A percentile compares a stretch with the other conserved stretches of the same genome.
Conservation (phyloP, 306 rosid species). For the Myrica gale region DNA sequence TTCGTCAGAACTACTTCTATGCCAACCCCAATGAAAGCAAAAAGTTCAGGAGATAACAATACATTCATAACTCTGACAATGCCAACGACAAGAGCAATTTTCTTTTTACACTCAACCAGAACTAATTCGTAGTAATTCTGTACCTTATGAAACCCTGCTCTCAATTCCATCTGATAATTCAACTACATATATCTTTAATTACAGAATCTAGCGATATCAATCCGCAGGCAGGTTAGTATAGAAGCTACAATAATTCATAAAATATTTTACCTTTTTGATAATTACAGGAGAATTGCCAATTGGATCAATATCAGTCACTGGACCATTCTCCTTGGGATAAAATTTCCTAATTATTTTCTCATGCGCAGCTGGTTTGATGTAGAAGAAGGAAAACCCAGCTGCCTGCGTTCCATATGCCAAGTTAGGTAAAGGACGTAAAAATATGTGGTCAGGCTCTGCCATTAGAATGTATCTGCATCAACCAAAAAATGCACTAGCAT, state of each 20-base stretch:
- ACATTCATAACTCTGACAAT: background rate
- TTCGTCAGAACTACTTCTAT: slow-evolving; percentile 28
- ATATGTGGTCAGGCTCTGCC: slow-evolving; percentile 96
- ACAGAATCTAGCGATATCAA: background rate
- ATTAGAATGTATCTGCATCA: slow-evolving; percentile 86
- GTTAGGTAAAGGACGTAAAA: slow-evolving; percentile 80
- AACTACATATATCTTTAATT: slow-evolving; percentile 4
- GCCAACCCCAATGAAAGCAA: slow-evolving; percentile 12
- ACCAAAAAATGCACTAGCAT: slow-evolving; percentile 31
- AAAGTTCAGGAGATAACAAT: slow-evolving; percentile 6
- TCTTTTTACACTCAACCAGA: background rate
- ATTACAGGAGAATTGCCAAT: slow-evolving; percentile 97
- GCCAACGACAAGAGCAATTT: background rate
- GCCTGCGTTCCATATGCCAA: slow-evolving; percentile 62
- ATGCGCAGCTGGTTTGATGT: slow-evolving; percentile 68
- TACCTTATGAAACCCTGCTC: background rate
- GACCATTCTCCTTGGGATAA: slow-evolving; percentile 75
- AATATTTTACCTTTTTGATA: slow-evolving; percentile 64
- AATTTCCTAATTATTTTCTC: slow-evolving; percentile 67
- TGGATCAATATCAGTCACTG: slow-evolving; percentile 80
- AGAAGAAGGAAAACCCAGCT: slow-evolving; percentile 80
- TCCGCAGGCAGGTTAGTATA: background rate
- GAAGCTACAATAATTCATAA: background rate
- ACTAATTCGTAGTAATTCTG: background rate
- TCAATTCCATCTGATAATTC: background rate